A percentile compares a stretch with the other conserved stretches of the same genome.
These are phyloP conservation scores for Penicillium robsamsonii DNA, from an alignment of 495 filamentous ascomycete species.

Conservation along the genomic window DNA sequence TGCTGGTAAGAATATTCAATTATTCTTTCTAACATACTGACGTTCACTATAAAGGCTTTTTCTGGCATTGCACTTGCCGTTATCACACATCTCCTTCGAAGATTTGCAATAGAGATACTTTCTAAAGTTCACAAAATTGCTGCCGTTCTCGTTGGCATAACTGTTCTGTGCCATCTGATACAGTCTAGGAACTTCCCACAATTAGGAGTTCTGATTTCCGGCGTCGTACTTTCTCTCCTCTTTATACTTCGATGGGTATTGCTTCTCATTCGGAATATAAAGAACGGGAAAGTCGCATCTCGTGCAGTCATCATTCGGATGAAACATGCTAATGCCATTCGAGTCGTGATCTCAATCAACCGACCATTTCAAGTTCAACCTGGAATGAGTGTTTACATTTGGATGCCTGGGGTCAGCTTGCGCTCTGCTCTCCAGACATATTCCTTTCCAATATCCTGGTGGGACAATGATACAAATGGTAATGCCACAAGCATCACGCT, in stretches of 20 bases:
- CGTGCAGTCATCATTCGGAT: not conserved
- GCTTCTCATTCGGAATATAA: not conserved
- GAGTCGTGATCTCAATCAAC: not conserved
- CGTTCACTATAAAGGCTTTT: not conserved
- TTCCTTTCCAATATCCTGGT: slow-evolving; percentile 1
- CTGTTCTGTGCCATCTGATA: not conserved
- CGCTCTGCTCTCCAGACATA: not conserved
- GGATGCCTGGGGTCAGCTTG: not conserved
- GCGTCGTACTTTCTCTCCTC: not conserved
- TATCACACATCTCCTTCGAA: not conserved
- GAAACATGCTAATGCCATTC: not conserved
- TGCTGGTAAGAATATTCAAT: slow-evolving; percentile 10
- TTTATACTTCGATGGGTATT: slow-evolving; percentile 1
- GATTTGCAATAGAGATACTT: not conserved
- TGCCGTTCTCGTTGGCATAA: not conserved
- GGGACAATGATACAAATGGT: not conserved
- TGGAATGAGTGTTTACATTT: not conserved
- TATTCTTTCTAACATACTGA: not conserved
- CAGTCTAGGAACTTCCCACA: not conserved
- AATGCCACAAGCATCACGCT: not conserved
- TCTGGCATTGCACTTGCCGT: not conserved
- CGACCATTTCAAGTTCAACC: not conserved
- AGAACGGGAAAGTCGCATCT: not conserved
- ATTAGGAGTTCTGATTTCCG: not conserved
- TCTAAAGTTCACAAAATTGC: slow-evolving; percentile 1